These are phyloP conservation scores for Pluteus cervinus DNA, from an alignment of 768 basidiomycete species.

Conservation along the genomic window DNA sequence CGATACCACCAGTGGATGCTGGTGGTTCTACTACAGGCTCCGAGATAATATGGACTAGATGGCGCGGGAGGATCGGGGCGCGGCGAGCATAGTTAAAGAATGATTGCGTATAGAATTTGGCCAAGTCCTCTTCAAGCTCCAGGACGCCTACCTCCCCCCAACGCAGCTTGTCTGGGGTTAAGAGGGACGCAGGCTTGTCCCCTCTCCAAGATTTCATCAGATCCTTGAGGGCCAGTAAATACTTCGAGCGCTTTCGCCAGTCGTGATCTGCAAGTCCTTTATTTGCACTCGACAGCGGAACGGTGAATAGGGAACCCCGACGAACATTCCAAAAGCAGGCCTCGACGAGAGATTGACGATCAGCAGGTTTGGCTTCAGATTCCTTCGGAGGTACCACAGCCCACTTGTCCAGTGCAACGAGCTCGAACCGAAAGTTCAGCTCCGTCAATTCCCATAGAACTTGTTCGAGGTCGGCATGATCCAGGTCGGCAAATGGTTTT, in stretches of 20 bases:
- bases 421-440: constrained; percentile 1
- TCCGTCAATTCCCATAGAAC: background rate
- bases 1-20: too few species aligned
- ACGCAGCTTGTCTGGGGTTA: too few species aligned
- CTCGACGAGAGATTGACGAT: background rate
- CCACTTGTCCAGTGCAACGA: background rate
- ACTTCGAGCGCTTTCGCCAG: background rate
- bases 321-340: constrained; percentile 2
- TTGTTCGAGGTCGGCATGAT: too few species aligned
- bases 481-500: too few species aligned
- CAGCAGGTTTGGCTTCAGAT: too few species aligned
- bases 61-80: background rate
- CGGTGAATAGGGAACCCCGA: background rate
- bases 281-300: too few species aligned
- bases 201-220: background rate
- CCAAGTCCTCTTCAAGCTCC: background rate
- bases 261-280: background rate
- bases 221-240: background rate
- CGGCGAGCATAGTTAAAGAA: background rate
- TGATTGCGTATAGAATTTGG: background rate
- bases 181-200: too few species aligned
- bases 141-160: background rate
- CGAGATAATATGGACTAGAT: too few species aligned
- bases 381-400: too few species aligned
- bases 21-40: too few species aligned